Conservation (phyloP, 2,329 filamentous ascomycete species). For the Aspergillus costaricaensis region DNA sequence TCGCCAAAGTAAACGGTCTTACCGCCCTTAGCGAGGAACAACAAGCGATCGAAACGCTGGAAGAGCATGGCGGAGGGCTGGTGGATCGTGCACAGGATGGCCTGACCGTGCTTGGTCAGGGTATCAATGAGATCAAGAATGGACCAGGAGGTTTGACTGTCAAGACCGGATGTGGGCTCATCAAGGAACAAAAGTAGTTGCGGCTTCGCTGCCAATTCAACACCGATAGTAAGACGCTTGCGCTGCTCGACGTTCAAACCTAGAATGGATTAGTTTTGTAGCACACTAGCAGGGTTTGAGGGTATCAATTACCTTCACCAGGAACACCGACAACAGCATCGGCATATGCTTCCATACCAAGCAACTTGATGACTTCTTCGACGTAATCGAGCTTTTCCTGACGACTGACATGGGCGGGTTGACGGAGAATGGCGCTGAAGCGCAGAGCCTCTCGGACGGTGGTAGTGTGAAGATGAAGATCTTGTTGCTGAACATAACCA, state of each 20-base stretch:
- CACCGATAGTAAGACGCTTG: slow-evolving; percentile 85
- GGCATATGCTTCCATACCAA: slow-evolving; percentile 88
- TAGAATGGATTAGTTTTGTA: slow-evolving; percentile 16
- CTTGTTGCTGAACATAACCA: slow-evolving; percentile 89
- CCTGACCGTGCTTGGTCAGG: slow-evolving; percentile 83
- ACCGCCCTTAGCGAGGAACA: slow-evolving; percentile 66
- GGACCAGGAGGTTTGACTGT: slow-evolving; percentile 90
- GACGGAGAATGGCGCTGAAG: slow-evolving; percentile 83
- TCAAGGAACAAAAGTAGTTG: slow-evolving; percentile 88
- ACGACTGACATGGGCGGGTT: slow-evolving; percentile 71
- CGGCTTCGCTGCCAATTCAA: slow-evolving; percentile 93
- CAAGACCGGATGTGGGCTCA: slow-evolving; percentile 91
- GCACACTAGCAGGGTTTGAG: neutral
- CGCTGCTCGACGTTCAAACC: slow-evolving; percentile 64
- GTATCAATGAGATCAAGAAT: slow-evolving; percentile 88
- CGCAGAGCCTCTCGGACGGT: slow-evolving; percentile 86
- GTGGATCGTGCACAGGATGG: slow-evolving; percentile 95
- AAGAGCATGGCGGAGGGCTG: slow-evolving; percentile 96
- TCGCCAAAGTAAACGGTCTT: slow-evolving; percentile 71
- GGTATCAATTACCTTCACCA: slow-evolving; percentile 65
- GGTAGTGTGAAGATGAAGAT: slow-evolving; percentile 79
- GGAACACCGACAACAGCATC: slow-evolving; percentile 89
- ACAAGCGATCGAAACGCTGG: slow-evolving; percentile 72
- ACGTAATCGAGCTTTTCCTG: slow-evolving; percentile 84
- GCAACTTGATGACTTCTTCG: slow-evolving; percentile 83